phyloP scores from a whole-genome alignment of 345 rosid species.

The Lepidium sativum region DNA sequence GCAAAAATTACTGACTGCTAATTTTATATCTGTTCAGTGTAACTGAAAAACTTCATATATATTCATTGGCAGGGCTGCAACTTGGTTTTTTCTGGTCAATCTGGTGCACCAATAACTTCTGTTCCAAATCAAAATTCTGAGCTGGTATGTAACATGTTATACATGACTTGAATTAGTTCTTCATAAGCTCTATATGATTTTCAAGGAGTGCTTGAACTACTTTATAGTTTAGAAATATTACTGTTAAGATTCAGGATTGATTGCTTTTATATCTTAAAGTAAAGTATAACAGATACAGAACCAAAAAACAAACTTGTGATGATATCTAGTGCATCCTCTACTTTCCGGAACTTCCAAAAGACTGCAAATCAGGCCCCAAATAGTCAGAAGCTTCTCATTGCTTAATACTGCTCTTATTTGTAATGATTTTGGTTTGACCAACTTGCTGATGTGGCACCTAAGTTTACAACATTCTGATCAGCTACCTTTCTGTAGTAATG shows the following conservation, averaged over 20 bases:
- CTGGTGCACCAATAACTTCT: conserved; percentile 90
- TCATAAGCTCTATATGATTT: neutral
- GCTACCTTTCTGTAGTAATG: neutral
- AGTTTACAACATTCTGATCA: neutral
- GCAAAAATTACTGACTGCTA: neutral
- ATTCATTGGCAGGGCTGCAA: conserved; percentile 67
- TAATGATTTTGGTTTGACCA: conserved; percentile 2
- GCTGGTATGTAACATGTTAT: conserved; percentile 44
- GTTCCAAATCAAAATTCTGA: conserved; percentile 84
- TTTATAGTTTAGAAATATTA: neutral
- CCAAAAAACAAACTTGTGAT: neutral
- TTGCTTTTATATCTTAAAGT: neutral
- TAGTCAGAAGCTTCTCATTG: neutral
- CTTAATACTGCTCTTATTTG: neutral
- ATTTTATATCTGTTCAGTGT: neutral
- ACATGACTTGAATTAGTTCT: neutral
- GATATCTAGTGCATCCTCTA: neutral
- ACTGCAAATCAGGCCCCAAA: neutral
- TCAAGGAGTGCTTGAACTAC: conserved; percentile 3
- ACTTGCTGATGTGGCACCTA: neutral
- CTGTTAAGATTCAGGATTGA: conserved; percentile 1
- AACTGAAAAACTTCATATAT: conserved; percentile 20
- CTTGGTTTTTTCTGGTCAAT: conserved; percentile 89
- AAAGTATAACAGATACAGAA: conserved; percentile 1
- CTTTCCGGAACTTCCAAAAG: neutral